Evolutionary conservation across 2,329 filamentous ascomycete species (phyloP).

Genomic region (Clarireedia hainanense): DNA sequence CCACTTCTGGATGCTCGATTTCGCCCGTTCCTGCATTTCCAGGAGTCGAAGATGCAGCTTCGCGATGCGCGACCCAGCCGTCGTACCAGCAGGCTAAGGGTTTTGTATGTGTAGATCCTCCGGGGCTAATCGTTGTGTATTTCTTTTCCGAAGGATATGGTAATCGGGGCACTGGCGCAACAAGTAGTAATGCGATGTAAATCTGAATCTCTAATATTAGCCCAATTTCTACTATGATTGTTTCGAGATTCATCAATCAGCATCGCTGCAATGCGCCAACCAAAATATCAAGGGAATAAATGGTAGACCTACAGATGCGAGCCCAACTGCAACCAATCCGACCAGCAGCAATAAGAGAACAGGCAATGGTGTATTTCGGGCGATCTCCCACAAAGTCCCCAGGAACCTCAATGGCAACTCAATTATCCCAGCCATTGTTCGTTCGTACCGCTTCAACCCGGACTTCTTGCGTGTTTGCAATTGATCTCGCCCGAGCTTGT

Average conservation of each 20-base stretch:
- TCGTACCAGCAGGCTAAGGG: slow-evolving; percentile 84
- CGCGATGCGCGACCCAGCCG: slow-evolving; percentile 56
- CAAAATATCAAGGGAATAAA: not conserved
- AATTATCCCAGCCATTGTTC: not conserved
- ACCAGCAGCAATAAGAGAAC: not conserved
- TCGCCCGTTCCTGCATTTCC: slow-evolving; percentile 33
- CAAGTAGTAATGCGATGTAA: slow-evolving; percentile 60
- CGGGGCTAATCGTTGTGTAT: slow-evolving; percentile 67
- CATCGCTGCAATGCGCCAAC: not conserved
- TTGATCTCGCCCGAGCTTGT: too few species aligned
- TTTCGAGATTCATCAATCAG: too few species aligned
- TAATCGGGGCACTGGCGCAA: slow-evolving; percentile 74
- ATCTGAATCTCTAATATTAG: slow-evolving; percentile 35
- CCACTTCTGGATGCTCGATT: slow-evolving; percentile 71
- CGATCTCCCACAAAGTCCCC: not conserved
- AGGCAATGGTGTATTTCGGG: not conserved
- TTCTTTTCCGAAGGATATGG: slow-evolving; percentile 73
- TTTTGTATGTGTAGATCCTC: slow-evolving; percentile 49
- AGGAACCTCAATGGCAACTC: not conserved
- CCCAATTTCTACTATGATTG: too few species aligned
- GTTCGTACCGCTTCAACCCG: not conserved
- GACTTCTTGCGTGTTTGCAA: too few species aligned
- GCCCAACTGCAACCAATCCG: not conserved
- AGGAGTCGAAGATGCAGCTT: slow-evolving; percentile 33
- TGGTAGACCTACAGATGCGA: not conserved